Evolutionary conservation across 257 asterid genomes (phyloP).

Genomic region (Ophiorrhiza pumila): DNA sequence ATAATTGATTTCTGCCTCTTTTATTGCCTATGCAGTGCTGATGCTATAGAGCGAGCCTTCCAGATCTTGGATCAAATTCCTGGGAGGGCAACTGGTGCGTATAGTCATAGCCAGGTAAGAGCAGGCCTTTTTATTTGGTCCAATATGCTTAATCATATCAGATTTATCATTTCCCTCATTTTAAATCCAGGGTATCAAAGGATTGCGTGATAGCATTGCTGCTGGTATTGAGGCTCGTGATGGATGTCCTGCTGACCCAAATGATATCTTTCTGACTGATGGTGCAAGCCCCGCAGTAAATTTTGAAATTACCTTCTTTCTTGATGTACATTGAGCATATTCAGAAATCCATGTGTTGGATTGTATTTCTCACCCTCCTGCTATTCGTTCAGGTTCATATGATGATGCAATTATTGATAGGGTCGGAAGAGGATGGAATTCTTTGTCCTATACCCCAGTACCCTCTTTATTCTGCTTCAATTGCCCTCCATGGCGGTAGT

Average conservation of each 20-base stretch:
- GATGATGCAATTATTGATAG: constrained; percentile 95
- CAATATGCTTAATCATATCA: background rate
- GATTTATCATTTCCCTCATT: background rate
- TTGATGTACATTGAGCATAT: background rate
- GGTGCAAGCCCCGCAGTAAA: constrained; percentile 99
- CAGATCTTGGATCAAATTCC: constrained; percentile 94
- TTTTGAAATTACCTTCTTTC: constrained; percentile 1
- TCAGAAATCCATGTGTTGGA: background rate
- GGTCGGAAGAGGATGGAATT: constrained; percentile 84
- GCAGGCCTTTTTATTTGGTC: constrained; percentile 11
- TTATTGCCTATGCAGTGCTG: constrained; percentile 54
- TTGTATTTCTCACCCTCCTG: background rate
- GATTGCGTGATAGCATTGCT: constrained; percentile 90
- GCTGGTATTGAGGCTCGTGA: constrained; percentile 97
- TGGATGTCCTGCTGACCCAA: constrained; percentile 88
- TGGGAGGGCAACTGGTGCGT: constrained; percentile 99
- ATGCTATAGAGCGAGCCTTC: constrained; percentile 85
- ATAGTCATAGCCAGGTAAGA: constrained; percentile 95
- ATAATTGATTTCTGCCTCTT: constrained; percentile 9
- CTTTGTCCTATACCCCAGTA: constrained; percentile 98
- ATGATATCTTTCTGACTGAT: constrained; percentile 94
- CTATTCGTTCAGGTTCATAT: constrained; percentile 72
- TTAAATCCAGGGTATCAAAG: constrained; percentile 75
- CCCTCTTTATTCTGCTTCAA: constrained; percentile 81
- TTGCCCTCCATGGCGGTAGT: constrained; percentile 96